Evolutionary conservation across 495 filamentous ascomycete genomes (phyloP).

Genomic region (Cairneyella variabilis): DNA sequence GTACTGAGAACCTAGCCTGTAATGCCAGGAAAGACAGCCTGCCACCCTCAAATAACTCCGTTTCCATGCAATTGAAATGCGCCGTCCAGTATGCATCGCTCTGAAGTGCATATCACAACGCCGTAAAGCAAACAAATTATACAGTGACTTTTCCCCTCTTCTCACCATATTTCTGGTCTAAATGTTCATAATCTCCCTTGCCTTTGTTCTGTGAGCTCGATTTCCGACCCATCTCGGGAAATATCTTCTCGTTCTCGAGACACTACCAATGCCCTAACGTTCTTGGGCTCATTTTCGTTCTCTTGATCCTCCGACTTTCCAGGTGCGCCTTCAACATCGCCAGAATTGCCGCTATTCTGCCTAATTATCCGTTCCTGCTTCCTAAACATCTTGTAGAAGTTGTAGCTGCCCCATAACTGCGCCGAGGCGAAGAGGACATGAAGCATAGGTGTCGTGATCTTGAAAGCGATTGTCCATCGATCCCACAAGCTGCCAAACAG

Average conservation of each 20-base stretch:
- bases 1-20: no score
- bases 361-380: conserved; percentile 29
- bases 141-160: no score
- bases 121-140: no score
- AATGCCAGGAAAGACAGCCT: no score
- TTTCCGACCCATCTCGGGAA: neutral
- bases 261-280: neutral
- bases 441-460: conserved; percentile 44
- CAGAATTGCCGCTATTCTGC: conserved; percentile 9
- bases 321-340: conserved; percentile 3
- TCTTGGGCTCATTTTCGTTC: neutral
- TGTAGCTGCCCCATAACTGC: conserved; percentile 42
- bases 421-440: conserved; percentile 41
- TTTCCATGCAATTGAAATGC: no score
- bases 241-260: no score
- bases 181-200: no score
- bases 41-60: no score
- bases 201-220: neutral
- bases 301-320: neutral
- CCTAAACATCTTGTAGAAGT: conserved; percentile 41
- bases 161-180: no score
- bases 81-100: no score
- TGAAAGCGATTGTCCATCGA: conserved; percentile 44
- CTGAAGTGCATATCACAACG: no score
- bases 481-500: conserved; percentile 45